phyloP scores from a whole-genome alignment of 2,329 filamentous ascomycete genomes.

The Lecanicillium sp. region DNA sequence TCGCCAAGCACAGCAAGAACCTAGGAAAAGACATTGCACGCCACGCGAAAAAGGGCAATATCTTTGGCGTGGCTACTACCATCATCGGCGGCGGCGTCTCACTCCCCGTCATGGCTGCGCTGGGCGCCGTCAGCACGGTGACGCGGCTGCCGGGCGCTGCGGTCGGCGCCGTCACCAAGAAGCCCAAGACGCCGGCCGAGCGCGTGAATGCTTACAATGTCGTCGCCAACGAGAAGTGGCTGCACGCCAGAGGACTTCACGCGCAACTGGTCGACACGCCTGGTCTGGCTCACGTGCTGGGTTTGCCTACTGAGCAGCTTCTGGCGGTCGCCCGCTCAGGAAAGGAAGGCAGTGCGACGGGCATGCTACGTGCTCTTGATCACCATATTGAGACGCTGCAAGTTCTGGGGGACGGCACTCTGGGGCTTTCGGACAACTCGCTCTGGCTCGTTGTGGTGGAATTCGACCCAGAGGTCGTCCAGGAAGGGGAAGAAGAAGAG shows the following conservation, averaged over 20 bases:
- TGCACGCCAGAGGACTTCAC: conserved; percentile 32
- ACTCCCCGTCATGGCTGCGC: conserved; percentile 32
- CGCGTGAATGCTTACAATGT: conserved; percentile 35
- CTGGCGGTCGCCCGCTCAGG: conserved; percentile 9
- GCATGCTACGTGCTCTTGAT: conserved; percentile 7
- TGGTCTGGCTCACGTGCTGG: conserved; percentile 17
- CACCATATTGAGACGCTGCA: conserved; percentile 3
- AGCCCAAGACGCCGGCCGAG: conserved; percentile 36
- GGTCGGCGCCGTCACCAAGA: conserved; percentile 27
- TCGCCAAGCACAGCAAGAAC: conserved; percentile 30
- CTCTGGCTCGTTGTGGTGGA: conserved; percentile 12
- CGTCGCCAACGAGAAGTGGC: conserved; percentile 39
- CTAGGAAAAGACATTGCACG: conserved; percentile 31
- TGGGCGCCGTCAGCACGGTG: conserved; percentile 30
- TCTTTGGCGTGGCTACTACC: conserved; percentile 32
- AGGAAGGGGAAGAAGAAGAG: not conserved
- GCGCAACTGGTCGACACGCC: conserved; percentile 30
- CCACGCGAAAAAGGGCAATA: conserved; percentile 33
- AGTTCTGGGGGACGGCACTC: not conserved
- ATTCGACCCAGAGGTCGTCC: not conserved
- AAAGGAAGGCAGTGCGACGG: conserved; percentile 12
- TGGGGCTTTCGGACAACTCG: conserved; percentile 11
- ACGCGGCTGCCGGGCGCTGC: conserved; percentile 29
- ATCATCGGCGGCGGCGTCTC: conserved; percentile 32
- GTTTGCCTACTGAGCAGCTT: conserved; percentile 15